Evolutionary conservation across 2,329 filamentous ascomycete species (phyloP), one percentile per base, ranked within the genome.

Genomic region (Lachnellula willkommii): DNA sequence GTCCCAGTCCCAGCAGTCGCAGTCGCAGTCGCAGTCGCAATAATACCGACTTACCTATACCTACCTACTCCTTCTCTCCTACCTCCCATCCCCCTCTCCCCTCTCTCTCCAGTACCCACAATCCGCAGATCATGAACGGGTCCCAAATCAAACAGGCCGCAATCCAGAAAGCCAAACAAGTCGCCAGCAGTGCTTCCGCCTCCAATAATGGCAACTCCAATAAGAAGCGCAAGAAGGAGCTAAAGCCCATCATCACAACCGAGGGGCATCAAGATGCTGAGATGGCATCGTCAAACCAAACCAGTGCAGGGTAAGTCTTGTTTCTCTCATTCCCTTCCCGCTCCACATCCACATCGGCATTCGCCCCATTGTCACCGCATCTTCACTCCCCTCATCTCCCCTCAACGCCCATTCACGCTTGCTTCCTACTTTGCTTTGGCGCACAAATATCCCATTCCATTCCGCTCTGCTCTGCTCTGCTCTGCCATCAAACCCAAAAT

Each of bases 181-280:
- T 79, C 59, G 77, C 78, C 39, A 59, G 42, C 45, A 45, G 20
- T 45, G 45, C 45, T 24, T 22, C 60, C 47, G 62, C 76, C 52
- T 77, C 65, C 50, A 69, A 77, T 70, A 69, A 77, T 70, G 75
- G 74, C 58, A 78, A 74, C 67, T 74, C 73, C 58, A 76, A 73
- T 63, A 82, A 82, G 74, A 83, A 83, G 76, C 74, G 79, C 60
- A 76, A 79, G 72, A 82, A 82, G 73, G 76, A 81, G 65, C 71
- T 83, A 67, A 82, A 82, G 72, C 80, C 80, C 66, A 83, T 83
- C 65, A 81, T 83, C 69, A 83, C 79, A 54, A 79, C 77, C 70
- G 75, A 71, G 67, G 77, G 62, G 65, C 73, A 70, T 73, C 77
- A 68, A 59, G 67, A 67, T 62, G 65, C 60, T 60, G 66, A 65